These are phyloP conservation scores for Xylaria sp. DNA, from an alignment of 2,329 filamentous ascomycete genomes.

Conservation along the genomic window DNA sequence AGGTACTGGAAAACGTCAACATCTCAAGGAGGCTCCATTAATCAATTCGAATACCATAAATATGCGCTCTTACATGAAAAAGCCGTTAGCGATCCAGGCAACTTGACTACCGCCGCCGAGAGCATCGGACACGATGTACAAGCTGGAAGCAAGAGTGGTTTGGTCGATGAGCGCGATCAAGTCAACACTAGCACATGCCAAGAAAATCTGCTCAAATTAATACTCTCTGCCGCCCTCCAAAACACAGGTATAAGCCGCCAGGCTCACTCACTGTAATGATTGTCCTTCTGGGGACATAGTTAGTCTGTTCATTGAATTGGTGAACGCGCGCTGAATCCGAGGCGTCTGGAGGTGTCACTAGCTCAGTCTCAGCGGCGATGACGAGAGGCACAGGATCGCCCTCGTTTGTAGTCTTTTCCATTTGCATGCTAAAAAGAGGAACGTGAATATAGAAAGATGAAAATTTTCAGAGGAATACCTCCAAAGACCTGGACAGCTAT, in stretches of 20 bases:
- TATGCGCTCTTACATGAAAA: conserved; percentile 61
- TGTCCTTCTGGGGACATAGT: conserved; percentile 62
- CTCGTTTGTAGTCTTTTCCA: conserved; percentile 14
- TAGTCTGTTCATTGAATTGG: conserved; percentile 66
- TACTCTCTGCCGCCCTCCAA: conserved; percentile 28
- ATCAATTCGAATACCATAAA: background rate
- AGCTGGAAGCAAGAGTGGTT: conserved; percentile 65
- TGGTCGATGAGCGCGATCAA: conserved; percentile 68
- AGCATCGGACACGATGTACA: conserved; percentile 64
- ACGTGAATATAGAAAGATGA: background rate
- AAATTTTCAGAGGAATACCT: background rate
- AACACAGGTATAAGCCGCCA: background rate
- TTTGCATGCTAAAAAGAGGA: background rate
- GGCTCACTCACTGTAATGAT: conserved; percentile 61
- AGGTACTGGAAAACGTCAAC: conserved; percentile 49
- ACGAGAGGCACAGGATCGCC: conserved; percentile 1
- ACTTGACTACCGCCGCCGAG: conserved; percentile 61
- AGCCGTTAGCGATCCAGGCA: conserved; percentile 66
- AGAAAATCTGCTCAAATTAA: conserved; percentile 60
- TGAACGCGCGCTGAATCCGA: conserved; percentile 34
- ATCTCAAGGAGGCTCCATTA: background rate
- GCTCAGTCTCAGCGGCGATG: background rate
- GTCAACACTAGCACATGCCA: conserved; percentile 66
- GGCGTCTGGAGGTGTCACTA: conserved; percentile 10
- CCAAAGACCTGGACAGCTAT: background rate